Conservation (phyloP, 2,329 filamentous ascomycete species). For the Sporothrix brasiliensis region DNA sequence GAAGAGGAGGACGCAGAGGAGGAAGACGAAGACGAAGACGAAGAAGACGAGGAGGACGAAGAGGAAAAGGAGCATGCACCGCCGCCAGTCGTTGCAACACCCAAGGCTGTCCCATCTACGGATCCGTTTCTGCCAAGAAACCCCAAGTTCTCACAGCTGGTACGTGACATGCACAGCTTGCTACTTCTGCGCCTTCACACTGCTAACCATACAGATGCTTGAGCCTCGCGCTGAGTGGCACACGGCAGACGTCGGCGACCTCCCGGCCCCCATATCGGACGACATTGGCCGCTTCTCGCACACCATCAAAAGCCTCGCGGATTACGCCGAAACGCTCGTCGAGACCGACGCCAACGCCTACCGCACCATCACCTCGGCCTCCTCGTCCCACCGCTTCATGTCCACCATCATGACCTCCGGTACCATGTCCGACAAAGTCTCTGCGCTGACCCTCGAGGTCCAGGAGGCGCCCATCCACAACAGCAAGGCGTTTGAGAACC, state of each 20-base stretch:
- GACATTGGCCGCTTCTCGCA: constrained; percentile 49
- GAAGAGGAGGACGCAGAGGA: constrained; percentile 45
- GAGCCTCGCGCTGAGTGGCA: constrained; percentile 64
- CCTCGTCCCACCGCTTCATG: constrained; percentile 93
- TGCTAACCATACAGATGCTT: constrained; percentile 50
- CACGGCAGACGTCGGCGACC: constrained; percentile 47
- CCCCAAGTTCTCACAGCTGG: constrained; percentile 43
- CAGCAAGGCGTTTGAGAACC: constrained; percentile 80
- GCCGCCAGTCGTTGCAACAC: constrained; percentile 29
- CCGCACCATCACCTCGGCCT: constrained; percentile 70
- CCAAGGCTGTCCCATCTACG: constrained; percentile 32
- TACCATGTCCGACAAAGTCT: constrained; percentile 95
- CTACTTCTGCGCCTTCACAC: not conserved
- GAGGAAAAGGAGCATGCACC: constrained; percentile 42
- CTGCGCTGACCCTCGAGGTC: constrained; percentile 87
- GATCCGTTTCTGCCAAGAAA: constrained; percentile 35
- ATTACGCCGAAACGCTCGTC: constrained; percentile 73
- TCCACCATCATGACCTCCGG: constrained; percentile 95
- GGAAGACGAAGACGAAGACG: constrained; percentile 43
- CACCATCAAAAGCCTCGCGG: constrained; percentile 58
- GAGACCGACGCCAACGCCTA: constrained; percentile 79
- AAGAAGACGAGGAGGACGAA: constrained; percentile 41
- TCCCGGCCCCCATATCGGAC: constrained; percentile 52
- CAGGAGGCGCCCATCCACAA: constrained; percentile 97
- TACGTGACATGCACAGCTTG: constrained; percentile 41